These are phyloP conservation scores for Plasmopara muralis DNA, from an alignment of 352 stramenopile species.

Conservation along the genomic window DNA sequence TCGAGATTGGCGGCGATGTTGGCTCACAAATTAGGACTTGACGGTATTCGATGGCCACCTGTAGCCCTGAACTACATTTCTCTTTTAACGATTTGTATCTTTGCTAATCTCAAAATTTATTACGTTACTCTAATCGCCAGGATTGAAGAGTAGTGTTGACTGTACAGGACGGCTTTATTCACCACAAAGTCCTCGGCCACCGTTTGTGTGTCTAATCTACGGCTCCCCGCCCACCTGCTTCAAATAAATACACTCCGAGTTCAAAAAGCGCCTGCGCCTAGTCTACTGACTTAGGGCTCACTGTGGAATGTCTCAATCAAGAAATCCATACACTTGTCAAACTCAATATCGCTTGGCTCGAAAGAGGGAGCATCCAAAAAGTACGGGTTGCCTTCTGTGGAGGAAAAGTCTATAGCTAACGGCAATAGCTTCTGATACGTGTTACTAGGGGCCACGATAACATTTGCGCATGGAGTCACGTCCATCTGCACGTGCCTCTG, in stretches of 20 bases:
- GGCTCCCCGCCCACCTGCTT: constrained; percentile 4
- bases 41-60: no score
- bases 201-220: no score
- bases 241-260: constrained; percentile 41
- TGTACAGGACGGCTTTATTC: no score
- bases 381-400: constrained; percentile 37
- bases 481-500: constrained; percentile 9
- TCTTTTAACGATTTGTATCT: no score
- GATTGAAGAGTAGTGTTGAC: no score
- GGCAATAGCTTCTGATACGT: constrained; percentile 45
- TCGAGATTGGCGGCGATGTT: no score
- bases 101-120: no score
- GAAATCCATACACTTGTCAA: constrained; percentile 79
- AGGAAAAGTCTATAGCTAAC: constrained; percentile 41
- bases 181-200: no score
- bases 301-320: constrained; percentile 67
- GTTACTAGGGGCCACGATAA: constrained; percentile 24
- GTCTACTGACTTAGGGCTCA: constrained; percentile 22
- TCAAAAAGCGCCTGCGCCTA: constrained; percentile 4
- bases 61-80: no score
- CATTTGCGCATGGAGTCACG: constrained; percentile 11
- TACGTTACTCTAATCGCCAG: no score
- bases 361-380: constrained; percentile 38
- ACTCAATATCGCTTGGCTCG: constrained; percentile 59
- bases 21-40: no score